These are phyloP conservation scores for Coemansia linderi DNA, from an alignment of 371 early-diverging fungal genomes.

Conservation along the genomic window DNA sequence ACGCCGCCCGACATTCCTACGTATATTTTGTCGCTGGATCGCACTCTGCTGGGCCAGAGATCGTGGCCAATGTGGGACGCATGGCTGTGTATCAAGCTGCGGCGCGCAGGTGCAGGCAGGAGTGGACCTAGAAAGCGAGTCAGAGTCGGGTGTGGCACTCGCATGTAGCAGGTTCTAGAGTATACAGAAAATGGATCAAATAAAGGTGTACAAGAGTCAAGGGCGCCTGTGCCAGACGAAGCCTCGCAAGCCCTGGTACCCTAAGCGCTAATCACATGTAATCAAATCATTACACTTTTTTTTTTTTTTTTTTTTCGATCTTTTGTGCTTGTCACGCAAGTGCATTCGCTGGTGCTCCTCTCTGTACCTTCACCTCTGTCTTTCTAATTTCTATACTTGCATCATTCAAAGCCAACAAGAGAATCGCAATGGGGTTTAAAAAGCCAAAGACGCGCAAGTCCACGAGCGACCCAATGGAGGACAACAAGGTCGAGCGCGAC, in stretches of 20 bases:
- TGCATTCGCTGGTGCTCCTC: background rate
- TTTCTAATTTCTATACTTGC: background rate
- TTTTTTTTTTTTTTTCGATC: background rate
- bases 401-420: background rate
- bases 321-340: background rate
- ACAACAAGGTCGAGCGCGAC: slow-evolving; percentile 74
- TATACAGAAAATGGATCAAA: background rate
- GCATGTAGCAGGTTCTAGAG: background rate
- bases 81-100: background rate
- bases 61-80: background rate
- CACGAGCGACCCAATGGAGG: slow-evolving; percentile 12
- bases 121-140: background rate
- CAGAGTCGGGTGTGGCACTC: background rate
- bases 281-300: background rate
- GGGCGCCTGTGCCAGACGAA: background rate
- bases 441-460: slow-evolving; percentile 55
- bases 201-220: background rate
- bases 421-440: slow-evolving; percentile 65
- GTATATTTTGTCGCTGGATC: slow-evolving; percentile 57
- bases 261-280: background rate
- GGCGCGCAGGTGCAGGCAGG: background rate
- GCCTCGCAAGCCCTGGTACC: background rate
- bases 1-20: slow-evolving; percentile 91
- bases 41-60: slow-evolving; percentile 12
- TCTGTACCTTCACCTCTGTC: background rate